Percentiles rank a stretch among this genome's conserved stretches.
phyloP scores from a whole-genome alignment of 257 asterid species.

The Fraxinus pennsylvanica region DNA sequence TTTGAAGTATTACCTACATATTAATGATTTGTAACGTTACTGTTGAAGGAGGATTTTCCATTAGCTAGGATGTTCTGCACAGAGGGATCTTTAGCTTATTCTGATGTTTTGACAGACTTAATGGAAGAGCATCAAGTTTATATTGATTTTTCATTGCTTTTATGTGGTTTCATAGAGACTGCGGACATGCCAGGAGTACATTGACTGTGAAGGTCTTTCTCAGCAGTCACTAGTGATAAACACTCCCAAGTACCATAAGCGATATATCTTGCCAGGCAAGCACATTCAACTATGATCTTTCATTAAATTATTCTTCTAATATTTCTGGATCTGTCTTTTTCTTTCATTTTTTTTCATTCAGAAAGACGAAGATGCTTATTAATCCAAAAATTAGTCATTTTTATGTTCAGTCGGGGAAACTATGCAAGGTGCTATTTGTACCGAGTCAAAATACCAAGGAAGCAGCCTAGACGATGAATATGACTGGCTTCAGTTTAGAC shows the following conservation, averaged over 20 bases:
- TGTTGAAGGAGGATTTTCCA: no score
- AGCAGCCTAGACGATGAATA: conserved; percentile 70
- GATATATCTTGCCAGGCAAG: conserved; percentile 86
- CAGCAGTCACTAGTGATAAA: conserved; percentile 86
- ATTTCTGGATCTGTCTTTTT: no score
- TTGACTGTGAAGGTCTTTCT: conserved; percentile 81
- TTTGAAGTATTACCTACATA: no score
- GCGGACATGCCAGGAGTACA: conserved; percentile 76
- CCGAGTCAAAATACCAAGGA: conserved; percentile 61
- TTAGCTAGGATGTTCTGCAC: not conserved
- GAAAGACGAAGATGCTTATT: not conserved
- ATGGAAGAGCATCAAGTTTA: not conserved
- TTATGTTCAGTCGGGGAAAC: conserved; percentile 69
- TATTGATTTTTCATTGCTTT: conserved; percentile 24
- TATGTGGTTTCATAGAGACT: conserved; percentile 57
- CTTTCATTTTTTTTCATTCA: not conserved
- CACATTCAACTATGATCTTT: not conserved
- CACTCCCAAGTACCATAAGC: conserved; percentile 81
- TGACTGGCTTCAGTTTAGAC: conserved; percentile 69
- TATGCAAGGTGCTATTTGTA: conserved; percentile 46
- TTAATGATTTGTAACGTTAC: no score
- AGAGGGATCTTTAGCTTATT: not conserved
- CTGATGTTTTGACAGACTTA: not conserved
- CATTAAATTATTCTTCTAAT: conserved; percentile 1
- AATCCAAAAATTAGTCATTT: not conserved